Base-by-base conservation (phyloP, 805 yeast genomes). In the Hanseniaspora lachancei region DNA sequence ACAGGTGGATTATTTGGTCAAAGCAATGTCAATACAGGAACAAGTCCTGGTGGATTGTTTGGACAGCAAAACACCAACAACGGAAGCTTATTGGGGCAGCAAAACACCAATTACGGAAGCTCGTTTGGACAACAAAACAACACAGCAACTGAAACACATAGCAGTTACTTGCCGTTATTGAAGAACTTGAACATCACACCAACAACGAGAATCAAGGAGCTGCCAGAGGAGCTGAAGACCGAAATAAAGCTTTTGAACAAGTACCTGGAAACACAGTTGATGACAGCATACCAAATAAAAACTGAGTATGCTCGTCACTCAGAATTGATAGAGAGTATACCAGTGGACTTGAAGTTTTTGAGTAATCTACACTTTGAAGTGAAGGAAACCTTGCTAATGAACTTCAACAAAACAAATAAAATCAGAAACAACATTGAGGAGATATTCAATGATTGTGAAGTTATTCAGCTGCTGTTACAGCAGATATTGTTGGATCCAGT, bases 161-260 rank as follows among this genome's bases (percentile, higher is more conserved):
- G 46, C 34, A 74, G 72, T 42, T 74, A 72, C 36, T 70, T 70
- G 49, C 74, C 73, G 47, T 71, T 70, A 44, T 74, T 73, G 27
- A 68, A 69, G 10, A 80, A 72, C 57, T 65, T 71, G 53, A 74
- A 76, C 5, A 71, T 86, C 47, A 82, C 84, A 12, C 80, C 89
- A 15, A 79, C 86, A 81, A 82, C 91, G 0, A 76, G 84, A 50
- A 84, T 86, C 10, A 79, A 80, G 9, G 91, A 84, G 58, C 70
- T 86, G 41, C 89, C 93, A 2, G 82, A 78, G n/a, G 76, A 70
- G n/a, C 69, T 81, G 55, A 85, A 83, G 62, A 76, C 71, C 58
- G 87, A 85, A 63, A 70, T 86, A 39, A 85, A 82, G 65, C 80
- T 81, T 59, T 70, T 86, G 57, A 88, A 86, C 66, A 75, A 78